Evolutionary conservation across 257 asterid species (phyloP).

Genomic region (Rauvolfia tetraphylla): DNA sequence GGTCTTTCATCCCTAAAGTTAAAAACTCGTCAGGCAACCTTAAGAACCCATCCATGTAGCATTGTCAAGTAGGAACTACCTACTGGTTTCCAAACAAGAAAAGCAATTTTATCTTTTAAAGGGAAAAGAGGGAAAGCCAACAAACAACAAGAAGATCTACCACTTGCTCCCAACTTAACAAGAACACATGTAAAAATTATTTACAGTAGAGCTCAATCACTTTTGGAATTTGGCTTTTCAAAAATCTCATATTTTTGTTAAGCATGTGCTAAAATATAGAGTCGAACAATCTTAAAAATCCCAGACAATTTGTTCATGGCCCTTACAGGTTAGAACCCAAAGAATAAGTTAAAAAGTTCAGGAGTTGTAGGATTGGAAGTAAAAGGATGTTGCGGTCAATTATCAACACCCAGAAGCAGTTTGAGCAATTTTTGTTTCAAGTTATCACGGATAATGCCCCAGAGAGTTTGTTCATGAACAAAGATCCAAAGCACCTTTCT

Average conservation of each 20-base stretch:
- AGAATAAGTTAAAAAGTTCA: neutral
- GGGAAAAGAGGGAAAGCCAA: neutral
- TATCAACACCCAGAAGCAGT: neutral
- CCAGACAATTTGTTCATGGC: neutral
- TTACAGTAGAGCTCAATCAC: neutral
- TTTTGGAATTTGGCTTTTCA: neutral
- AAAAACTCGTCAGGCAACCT: neutral
- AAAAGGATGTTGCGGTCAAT: neutral
- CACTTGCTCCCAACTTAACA: neutral
- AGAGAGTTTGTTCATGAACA: neutral
- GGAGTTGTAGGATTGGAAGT: neutral
- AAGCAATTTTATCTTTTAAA: neutral
- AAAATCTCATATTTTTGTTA: neutral
- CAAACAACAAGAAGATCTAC: neutral
- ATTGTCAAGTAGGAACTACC: neutral
- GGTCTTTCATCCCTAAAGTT: neutral
- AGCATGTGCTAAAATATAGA: neutral
- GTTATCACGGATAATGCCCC: neutral
- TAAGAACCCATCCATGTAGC: neutral
- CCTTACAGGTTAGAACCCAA: neutral
- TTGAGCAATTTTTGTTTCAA: neutral
- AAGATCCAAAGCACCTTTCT: neutral
- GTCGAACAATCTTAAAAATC: neutral
- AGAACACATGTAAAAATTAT: neutral
- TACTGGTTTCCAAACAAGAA: neutral